Evolutionary conservation across 495 filamentous ascomycete genomes (phyloP), one percentile per base, ranked within the genome.

Genomic region (Aspergillus saccharolyticus): DNA sequence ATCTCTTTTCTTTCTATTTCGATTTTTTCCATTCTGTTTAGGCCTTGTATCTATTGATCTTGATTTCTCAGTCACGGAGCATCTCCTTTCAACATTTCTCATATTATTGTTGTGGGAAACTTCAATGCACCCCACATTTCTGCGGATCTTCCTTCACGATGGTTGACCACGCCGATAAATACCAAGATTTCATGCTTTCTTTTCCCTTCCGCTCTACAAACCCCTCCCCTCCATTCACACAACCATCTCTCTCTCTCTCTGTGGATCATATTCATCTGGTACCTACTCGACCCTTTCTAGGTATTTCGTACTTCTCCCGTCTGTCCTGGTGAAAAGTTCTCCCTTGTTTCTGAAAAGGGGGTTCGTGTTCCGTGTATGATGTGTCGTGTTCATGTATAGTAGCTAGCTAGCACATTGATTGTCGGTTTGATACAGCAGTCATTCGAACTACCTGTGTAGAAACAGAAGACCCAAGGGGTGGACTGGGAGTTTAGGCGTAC

Each of bases 21-120:
- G 57, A 63, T 61, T 59, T 42, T 44, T 52, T 62, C 60, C 66
- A 47, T 49, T 58, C 66, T 60, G 58, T 54, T 63, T 64, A 48
- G 58, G 58, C 68, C 67, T 69, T 78, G 71, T 76, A 72, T 66
- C 66, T 73, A 73, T 71, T 63, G 2, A 2, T 39, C 33, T 8
- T 39, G 33, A 10, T 39, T 39, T 39, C 10, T 12, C 33, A 39
- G 55, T 67, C 63, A 54, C 63, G 55, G 46, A 65, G 61, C 63
- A 69, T 64, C 57, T 63, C 70, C 67, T 69, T 68, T 67, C 61
- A 52, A 42, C 49, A 33, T 39, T 48, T 52, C 20, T 25, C 18
- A 25, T 52, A 46, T 28, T 45, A 39, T 39, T 15, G 4, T 28
- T 12, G 7, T 5, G 33, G 14, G 33, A 12, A 12, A 12, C 4